Conservation (phyloP, 208 protist species). For the Acanthamoeba triangularis region DNA sequence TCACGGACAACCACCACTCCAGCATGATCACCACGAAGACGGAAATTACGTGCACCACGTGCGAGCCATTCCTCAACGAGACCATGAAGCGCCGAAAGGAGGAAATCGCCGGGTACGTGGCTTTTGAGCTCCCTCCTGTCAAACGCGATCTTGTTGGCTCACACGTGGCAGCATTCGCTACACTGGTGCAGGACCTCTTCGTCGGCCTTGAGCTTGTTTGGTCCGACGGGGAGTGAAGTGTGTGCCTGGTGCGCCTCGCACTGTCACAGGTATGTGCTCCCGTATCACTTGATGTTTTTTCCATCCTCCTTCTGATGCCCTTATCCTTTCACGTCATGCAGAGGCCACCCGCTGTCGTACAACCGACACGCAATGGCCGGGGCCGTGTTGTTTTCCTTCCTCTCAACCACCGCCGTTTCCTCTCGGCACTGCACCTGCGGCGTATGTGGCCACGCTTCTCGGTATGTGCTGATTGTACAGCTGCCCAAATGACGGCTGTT, state of each 20-base stretch:
- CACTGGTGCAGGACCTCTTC: neutral
- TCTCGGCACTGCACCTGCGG: conserved; percentile 7
- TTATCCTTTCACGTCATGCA: neutral
- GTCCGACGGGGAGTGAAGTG: neutral
- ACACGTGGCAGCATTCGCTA: neutral
- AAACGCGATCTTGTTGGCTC: neutral
- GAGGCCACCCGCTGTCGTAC: neutral
- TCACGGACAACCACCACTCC: neutral
- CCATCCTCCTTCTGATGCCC: neutral
- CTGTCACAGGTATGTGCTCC: neutral
- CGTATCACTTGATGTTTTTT: neutral
- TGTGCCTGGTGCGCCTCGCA: conserved; percentile 6
- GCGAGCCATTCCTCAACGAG: conserved; percentile 4
- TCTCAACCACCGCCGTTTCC: neutral
- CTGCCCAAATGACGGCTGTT: neutral
- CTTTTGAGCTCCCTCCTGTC: neutral
- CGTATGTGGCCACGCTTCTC: neutral
- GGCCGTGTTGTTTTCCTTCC: neutral
- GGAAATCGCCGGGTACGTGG: neutral
- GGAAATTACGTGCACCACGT: neutral
- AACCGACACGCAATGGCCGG: neutral
- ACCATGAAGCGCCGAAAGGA: neutral
- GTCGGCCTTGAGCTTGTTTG: neutral
- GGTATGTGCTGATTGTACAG: neutral
- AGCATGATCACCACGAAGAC: neutral